Evolutionary conservation across 139 green algal species (phyloP).

Genomic region (Chlorella sp.): DNA sequence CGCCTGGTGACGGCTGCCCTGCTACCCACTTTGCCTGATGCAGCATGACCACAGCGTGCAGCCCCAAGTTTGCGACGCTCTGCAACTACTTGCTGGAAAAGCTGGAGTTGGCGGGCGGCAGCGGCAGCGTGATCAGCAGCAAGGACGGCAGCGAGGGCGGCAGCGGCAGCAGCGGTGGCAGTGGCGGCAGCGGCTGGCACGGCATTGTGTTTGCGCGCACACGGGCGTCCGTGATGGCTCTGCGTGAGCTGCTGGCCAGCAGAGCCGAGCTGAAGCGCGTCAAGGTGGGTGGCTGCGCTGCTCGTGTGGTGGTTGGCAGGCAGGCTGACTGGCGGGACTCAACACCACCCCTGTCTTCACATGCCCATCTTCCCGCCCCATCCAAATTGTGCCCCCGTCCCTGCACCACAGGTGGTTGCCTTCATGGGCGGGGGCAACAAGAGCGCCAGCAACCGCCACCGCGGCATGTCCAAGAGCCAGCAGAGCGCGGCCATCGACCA

Average conservation of each 20-base stretch:
- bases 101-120: background rate
- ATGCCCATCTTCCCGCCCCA: too few relatives aligned
- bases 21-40: too few relatives aligned
- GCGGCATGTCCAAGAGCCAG: background rate
- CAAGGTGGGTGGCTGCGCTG: too few relatives aligned
- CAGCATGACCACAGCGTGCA: background rate
- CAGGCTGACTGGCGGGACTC: too few relatives aligned
- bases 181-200: background rate
- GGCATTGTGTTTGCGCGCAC: slow-evolving; percentile 5
- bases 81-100: background rate
- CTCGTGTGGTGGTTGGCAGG: too few relatives aligned
- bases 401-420: background rate
- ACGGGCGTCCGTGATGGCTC: background rate
- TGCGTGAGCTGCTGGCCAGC: background rate
- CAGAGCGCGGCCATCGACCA: background rate
- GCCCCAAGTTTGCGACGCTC: background rate
- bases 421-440: slow-evolving; percentile 3
- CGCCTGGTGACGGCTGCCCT: too few relatives aligned
- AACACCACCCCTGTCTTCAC: too few relatives aligned
- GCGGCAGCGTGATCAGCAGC: background rate
- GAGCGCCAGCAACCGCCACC: slow-evolving; percentile 7
- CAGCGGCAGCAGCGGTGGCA: background rate
- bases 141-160: background rate
- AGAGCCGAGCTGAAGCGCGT: background rate
- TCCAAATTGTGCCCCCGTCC: too few relatives aligned